Percentiles rank a stretch among this genome's conserved stretches.
phyloP scores from a whole-genome alignment of 371 early-diverging fungal species.

The Rhizopus sp. region DNA sequence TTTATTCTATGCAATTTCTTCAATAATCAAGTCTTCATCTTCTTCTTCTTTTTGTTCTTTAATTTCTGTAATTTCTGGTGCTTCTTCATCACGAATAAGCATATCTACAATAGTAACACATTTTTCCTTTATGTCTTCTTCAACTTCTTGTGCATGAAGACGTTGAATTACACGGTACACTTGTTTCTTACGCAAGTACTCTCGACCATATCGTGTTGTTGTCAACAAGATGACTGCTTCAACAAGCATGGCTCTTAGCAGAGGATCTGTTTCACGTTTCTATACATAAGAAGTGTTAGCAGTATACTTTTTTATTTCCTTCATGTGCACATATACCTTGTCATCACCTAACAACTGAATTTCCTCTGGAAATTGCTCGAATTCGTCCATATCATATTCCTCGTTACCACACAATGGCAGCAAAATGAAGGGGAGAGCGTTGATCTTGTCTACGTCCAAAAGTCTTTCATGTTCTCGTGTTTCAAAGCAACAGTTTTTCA shows the following conservation, averaged over 20 bases:
- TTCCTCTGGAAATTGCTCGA: constrained; percentile 93
- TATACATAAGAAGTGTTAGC: constrained; percentile 5
- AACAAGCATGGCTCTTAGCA: constrained; percentile 70
- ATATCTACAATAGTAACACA: constrained; percentile 83
- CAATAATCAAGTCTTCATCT: constrained; percentile 59
- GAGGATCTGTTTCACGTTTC: constrained; percentile 82
- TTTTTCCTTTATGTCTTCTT: constrained; percentile 65
- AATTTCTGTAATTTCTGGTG: constrained; percentile 29
- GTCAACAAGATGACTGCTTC: constrained; percentile 85
- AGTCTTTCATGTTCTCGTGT: constrained; percentile 67
- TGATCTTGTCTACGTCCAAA: constrained; percentile 68
- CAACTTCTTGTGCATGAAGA: constrained; percentile 72
- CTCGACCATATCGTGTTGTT: constrained; percentile 74
- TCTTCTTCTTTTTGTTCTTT: constrained; percentile 38
- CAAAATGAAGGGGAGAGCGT: constrained; percentile 83
- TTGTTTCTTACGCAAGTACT: constrained; percentile 75
- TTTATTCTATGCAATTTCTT: constrained; percentile 51
- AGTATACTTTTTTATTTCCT: not conserved
- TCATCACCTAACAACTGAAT: constrained; percentile 83
- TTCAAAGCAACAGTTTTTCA: constrained; percentile 91
- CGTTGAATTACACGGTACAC: constrained; percentile 88
- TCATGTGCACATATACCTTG: constrained; percentile 52
- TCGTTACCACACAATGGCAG: constrained; percentile 92
- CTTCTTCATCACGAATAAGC: constrained; percentile 85
- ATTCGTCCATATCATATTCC: constrained; percentile 88